Conservation (phyloP, 2,329 filamentous ascomycete genomes). For the Xylaria sp. region DNA sequence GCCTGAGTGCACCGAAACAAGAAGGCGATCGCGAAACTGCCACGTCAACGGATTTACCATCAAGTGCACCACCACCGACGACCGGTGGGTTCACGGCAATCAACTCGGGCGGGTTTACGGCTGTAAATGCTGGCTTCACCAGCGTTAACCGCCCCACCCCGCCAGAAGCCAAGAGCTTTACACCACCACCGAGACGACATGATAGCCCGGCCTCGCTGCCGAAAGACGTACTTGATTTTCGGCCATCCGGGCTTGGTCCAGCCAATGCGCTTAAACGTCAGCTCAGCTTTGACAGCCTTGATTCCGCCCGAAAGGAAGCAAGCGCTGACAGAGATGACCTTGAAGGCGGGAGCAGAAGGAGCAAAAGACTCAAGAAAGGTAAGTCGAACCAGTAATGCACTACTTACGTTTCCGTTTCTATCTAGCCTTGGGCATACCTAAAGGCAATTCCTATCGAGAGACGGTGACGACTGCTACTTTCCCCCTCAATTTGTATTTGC, state of each 20-base stretch:
- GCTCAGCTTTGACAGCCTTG: constrained; percentile 68
- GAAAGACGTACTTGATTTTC: constrained; percentile 73
- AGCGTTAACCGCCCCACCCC: constrained; percentile 68
- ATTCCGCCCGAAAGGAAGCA: constrained; percentile 60
- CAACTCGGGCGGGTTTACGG: constrained; percentile 72
- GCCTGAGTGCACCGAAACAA: constrained; percentile 57
- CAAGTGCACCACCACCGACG: constrained; percentile 53
- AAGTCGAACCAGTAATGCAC: constrained; percentile 47
- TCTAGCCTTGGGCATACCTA: neutral
- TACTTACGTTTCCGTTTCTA: neutral
- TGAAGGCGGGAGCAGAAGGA: constrained; percentile 78
- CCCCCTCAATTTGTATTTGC: neutral
- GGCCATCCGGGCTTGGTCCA: constrained; percentile 63
- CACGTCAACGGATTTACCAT: constrained; percentile 57
- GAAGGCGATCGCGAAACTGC: constrained; percentile 60
- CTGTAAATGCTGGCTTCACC: constrained; percentile 77
- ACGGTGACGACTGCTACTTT: neutral
- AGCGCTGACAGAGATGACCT: constrained; percentile 65
- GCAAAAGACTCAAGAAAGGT: constrained; percentile 93
- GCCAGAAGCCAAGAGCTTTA: constrained; percentile 65
- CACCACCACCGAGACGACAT: constrained; percentile 68
- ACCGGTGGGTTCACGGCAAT: constrained; percentile 69
- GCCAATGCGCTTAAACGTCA: constrained; percentile 80
- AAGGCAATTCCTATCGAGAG: neutral
- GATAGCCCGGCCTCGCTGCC: constrained; percentile 71